Evolutionary conservation across 371 early-diverging fungal species (phyloP).

Genomic region (Zychaea mexicana): DNA sequence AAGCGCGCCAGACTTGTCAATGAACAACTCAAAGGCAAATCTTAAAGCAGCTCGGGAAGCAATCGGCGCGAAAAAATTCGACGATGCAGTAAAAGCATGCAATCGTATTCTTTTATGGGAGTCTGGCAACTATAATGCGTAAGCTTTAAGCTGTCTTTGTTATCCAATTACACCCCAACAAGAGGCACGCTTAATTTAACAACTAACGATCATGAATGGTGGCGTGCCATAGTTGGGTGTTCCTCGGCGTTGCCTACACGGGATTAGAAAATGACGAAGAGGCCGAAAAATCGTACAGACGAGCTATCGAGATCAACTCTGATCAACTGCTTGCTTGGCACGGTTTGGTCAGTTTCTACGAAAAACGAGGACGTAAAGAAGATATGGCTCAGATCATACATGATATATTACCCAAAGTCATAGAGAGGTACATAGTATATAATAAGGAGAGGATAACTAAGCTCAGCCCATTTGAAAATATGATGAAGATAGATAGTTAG

Average conservation of each 20-base stretch:
- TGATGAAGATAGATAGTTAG: too few relatives aligned
- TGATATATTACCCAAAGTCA: conserved; percentile 32
- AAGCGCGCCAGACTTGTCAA: background rate
- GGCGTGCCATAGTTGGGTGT: conserved; percentile 68
- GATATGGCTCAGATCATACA: conserved; percentile 48
- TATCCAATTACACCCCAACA: too few relatives aligned
- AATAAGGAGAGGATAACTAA: conserved; percentile 4
- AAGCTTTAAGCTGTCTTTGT: too few relatives aligned
- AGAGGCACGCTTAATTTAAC: too few relatives aligned
- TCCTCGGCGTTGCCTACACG: conserved; percentile 78
- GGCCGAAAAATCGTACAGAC: conserved; percentile 67
- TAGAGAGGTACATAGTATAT: conserved; percentile 20
- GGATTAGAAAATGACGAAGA: conserved; percentile 67
- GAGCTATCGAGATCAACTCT: conserved; percentile 66
- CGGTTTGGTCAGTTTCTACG: conserved; percentile 66
- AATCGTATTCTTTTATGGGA: conserved; percentile 75
- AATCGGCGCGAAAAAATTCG: conserved; percentile 71
- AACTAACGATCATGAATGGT: background rate
- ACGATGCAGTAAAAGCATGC: conserved; percentile 72
- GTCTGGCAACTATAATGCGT: conserved; percentile 81
- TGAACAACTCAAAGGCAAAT: conserved; percentile 56
- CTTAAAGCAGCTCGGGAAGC: conserved; percentile 83
- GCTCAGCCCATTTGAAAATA: background rate
- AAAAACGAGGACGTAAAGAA: conserved; percentile 49
- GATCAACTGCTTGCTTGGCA: conserved; percentile 78